Percentiles rank a stretch among this genome's conserved stretches.
These are phyloP conservation scores for Scedosporium apiospermum DNA, from an alignment of 2,329 filamentous ascomycete genomes.

Conservation along the genomic window DNA sequence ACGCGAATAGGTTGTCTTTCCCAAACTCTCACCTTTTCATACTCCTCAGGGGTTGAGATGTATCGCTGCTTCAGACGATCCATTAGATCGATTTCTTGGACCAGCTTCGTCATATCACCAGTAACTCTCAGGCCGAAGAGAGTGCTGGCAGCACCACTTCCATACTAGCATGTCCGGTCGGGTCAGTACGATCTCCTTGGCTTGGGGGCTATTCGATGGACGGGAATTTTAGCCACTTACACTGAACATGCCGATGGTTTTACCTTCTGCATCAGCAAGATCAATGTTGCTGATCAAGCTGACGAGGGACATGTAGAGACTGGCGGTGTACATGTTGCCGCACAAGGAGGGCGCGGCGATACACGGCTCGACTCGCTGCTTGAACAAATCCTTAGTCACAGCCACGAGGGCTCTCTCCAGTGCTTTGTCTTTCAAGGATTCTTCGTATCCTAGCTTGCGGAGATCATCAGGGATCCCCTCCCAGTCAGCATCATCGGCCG, in stretches of 20 bases:
- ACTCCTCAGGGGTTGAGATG: constrained; percentile 59
- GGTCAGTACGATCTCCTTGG: constrained; percentile 55
- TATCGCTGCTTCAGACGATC: constrained; percentile 56
- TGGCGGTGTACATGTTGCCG: constrained; percentile 59
- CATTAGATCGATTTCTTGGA: constrained; percentile 60
- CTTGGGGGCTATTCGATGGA: constrained; percentile 34
- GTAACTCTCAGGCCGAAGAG: constrained; percentile 66
- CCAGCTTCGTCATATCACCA: constrained; percentile 59
- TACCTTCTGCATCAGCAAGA: constrained; percentile 54
- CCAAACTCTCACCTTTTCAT: constrained; percentile 54
- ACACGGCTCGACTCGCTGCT: constrained; percentile 63
- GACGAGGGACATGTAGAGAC: constrained; percentile 68
- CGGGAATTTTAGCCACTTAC: no score
- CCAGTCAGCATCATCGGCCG: constrained; percentile 59
- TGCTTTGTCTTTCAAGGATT: constrained; percentile 70
- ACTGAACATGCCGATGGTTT: constrained; percentile 67
- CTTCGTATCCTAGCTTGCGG: constrained; percentile 67
- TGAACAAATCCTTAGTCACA: constrained; percentile 75
- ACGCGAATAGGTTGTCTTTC: no score
- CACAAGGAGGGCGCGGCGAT: constrained; percentile 71
- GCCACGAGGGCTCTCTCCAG: constrained; percentile 83
- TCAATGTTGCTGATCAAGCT: constrained; percentile 57
- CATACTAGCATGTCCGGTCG: constrained; percentile 61
- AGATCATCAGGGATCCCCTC: constrained; percentile 67
- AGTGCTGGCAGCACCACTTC: constrained; percentile 61